Evolutionary conservation across 2,329 filamentous ascomycete genomes (phyloP).

Genomic region (Periglandula ipomoeae): DNA sequence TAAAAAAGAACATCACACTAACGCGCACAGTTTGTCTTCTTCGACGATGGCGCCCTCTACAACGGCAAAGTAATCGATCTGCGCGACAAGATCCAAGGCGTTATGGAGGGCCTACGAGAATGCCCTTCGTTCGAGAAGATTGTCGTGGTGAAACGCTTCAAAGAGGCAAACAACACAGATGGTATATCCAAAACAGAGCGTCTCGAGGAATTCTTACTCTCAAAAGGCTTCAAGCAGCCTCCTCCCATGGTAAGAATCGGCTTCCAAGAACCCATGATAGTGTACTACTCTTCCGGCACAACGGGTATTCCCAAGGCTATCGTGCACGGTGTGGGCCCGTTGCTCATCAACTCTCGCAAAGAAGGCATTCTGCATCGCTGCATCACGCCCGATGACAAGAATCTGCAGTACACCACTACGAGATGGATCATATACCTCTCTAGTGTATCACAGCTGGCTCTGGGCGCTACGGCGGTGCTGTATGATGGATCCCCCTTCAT

Average conservation of each 20-base stretch:
- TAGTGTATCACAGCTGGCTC: constrained; percentile 47
- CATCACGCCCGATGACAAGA: constrained; percentile 28
- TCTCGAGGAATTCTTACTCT: constrained; percentile 34
- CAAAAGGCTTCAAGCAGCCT: constrained; percentile 17
- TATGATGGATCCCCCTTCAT: constrained; percentile 79
- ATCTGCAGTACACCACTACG: constrained; percentile 54
- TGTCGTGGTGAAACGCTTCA: constrained; percentile 58
- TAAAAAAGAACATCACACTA: background rate
- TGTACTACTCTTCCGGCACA: constrained; percentile 74
- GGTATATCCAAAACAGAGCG: constrained; percentile 38
- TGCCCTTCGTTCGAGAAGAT: constrained; percentile 53
- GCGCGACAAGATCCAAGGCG: constrained; percentile 60
- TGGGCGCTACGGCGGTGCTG: constrained; percentile 55
- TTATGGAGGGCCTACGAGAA: constrained; percentile 55
- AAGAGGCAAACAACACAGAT: constrained; percentile 46
- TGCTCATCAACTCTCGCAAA: constrained; percentile 45
- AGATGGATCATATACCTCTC: constrained; percentile 86
- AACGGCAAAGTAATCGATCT: constrained; percentile 70
- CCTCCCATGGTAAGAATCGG: constrained; percentile 50
- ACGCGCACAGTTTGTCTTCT: constrained; percentile 55
- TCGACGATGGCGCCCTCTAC: constrained; percentile 72
- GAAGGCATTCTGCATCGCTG: constrained; percentile 48
- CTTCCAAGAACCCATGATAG: constrained; percentile 67
- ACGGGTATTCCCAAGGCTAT: constrained; percentile 82
- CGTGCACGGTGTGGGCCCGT: constrained; percentile 64